These are phyloP conservation scores for Mycena venus DNA, from an alignment of 768 basidiomycete species.

Conservation along the genomic window DNA sequence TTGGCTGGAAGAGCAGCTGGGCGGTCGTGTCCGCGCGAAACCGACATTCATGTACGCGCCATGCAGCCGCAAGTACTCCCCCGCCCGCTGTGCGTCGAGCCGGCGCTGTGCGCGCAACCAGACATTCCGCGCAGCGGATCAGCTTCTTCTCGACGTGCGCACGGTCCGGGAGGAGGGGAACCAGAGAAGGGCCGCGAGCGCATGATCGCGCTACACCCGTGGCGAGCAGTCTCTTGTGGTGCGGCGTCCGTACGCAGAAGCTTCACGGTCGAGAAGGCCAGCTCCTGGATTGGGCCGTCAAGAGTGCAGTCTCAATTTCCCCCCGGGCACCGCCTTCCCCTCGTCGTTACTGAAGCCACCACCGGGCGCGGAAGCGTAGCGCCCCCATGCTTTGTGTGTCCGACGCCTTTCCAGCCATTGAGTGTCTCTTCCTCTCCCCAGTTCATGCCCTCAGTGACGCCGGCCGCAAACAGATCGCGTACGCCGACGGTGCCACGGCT, in stretches of 20 bases:
- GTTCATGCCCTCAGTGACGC: conserved; percentile 68
- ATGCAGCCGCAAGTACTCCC: conserved; percentile 73
- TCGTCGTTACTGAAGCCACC: too few species aligned
- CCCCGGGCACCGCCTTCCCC: background rate
- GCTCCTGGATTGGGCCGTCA: conserved; percentile 88
- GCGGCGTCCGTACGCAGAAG: conserved; percentile 51
- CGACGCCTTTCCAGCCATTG: conserved; percentile 78
- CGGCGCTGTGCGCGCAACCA: conserved; percentile 69
- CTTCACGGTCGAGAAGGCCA: conserved; percentile 83
- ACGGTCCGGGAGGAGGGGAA: conserved; percentile 70
- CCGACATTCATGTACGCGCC: conserved; percentile 62
- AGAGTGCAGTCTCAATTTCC: conserved; percentile 70
- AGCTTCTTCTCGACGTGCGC: conserved; percentile 79
- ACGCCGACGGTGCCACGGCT: too few species aligned
- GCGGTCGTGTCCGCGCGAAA: conserved; percentile 67
- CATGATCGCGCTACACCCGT: conserved; percentile 71
- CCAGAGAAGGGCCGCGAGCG: conserved; percentile 69
- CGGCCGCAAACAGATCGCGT: too few species aligned
- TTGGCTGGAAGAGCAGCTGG: conserved; percentile 54
- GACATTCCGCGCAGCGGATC: conserved; percentile 72
- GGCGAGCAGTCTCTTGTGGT: conserved; percentile 24
- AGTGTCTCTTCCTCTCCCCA: conserved; percentile 46
- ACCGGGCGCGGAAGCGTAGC: too few species aligned
- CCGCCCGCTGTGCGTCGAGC: conserved; percentile 46
- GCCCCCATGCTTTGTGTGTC: conserved; percentile 69